Base-by-base conservation (phyloP, 495 filamentous ascomycete species). In the Penicillium pancosmium region DNA sequence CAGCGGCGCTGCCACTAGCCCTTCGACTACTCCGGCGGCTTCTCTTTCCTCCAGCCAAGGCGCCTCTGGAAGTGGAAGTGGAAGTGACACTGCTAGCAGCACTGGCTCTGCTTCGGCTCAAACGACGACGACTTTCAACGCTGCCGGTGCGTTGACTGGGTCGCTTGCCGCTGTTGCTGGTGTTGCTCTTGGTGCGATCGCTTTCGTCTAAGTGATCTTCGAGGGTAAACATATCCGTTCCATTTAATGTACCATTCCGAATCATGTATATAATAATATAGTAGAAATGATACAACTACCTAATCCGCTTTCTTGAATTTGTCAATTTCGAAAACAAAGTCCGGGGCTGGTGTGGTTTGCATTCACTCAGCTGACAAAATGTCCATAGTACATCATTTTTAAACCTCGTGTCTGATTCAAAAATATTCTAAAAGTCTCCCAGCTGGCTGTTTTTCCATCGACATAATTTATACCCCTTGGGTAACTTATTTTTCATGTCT, bases 141-240 rank as follows among this genome's bases (percentile, higher is more conserved):
- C 35, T 6, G 64, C 35, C 1, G 55, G 25, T 25, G 18, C 36
- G 12, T 27, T 58, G 23, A 49, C 27, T 55, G 57, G 54, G n/a
- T 55, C 64, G 10, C 46, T 67, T 41, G 58, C 57, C 34, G 66
- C 64, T 34, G 64, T 59, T 50, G 66, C 61, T 35, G 78, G 72
- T 16, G 75, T 62, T 54, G 77, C 73, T 63, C 76, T 79, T 36
- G 64, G 64, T 43, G 61, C 61, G 40, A 19, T 67, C 33, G 46
- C 55, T 27, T 19, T 67, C 25, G 18, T 64, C n/a, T 67, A 61
- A 49, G 43, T 0, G n/a, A 19, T 16, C 41, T n/a, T 16, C n/a
- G 41, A 19, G 9, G 15, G 36, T 12, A 12, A n/a, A 38, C 11
- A 12, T 38, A 38, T 12, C n/a, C 12, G 12, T 4, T 13, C 12